Conservation (phyloP, 345 rosid genomes). For the Litchi chinensis region DNA sequence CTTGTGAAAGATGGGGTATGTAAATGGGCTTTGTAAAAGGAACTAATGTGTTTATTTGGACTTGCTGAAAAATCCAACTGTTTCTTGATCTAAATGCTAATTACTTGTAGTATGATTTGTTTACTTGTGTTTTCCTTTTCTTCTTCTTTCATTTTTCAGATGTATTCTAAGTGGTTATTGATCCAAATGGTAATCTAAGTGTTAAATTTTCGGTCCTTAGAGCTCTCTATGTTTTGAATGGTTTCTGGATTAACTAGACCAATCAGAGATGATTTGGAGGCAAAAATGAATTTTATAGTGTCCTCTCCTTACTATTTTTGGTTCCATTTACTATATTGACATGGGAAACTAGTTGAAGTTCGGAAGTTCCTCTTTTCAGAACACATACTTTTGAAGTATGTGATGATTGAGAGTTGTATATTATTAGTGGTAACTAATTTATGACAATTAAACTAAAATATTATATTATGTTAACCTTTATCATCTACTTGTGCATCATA, state of each 20-base stretch:
- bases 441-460: background rate
- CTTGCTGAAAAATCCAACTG: background rate
- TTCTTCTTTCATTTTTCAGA: background rate
- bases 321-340: no score
- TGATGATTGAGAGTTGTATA: no score
- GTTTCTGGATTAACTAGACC: background rate
- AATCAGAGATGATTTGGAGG: background rate
- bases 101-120: background rate
- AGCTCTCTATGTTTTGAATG: background rate
- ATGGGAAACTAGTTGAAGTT: background rate
- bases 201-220: background rate
- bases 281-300: background rate
- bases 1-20: no score
- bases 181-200: background rate
- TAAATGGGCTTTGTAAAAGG: no score
- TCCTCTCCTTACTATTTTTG: background rate
- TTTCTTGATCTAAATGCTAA: no score
- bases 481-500: background rate
- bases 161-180: background rate
- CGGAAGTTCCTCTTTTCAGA: background rate
- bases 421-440: no score
- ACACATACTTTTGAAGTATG: background rate
- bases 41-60: background rate
- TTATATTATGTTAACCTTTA: background rate
- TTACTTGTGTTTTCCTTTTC: background rate